Conservation (phyloP, 805 yeast species). For the Candida andamanensis region DNA sequence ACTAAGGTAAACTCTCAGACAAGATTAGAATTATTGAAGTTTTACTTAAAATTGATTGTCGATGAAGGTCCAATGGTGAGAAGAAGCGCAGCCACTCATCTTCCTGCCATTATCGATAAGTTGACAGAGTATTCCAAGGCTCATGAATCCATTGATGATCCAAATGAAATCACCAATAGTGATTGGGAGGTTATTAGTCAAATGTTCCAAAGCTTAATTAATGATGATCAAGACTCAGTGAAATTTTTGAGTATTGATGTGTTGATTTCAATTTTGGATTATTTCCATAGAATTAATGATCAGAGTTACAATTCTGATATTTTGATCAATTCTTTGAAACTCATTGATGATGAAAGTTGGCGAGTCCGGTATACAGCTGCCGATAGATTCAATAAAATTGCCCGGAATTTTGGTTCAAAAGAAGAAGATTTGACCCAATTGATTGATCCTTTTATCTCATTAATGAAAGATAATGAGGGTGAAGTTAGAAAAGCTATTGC, state of each 20-base stretch:
- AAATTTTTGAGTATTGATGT: conserved; percentile 86
- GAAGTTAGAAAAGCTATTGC: conserved; percentile 95
- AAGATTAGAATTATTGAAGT: conserved; percentile 58
- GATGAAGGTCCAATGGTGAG: conserved; percentile 99
- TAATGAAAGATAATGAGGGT: conserved; percentile 90
- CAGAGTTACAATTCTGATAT: conserved; percentile 57
- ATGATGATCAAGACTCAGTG: conserved; percentile 92
- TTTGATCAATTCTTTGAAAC: conserved; percentile 58
- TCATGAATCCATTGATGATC: too few species aligned
- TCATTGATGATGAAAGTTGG: conserved; percentile 91
- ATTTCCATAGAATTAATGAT: conserved; percentile 56
- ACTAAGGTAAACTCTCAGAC: conserved; percentile 49
- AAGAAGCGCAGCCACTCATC: conserved; percentile 83
- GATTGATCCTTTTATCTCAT: conserved; percentile 64
- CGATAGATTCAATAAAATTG: conserved; percentile 78
- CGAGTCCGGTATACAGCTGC: conserved; percentile 98
- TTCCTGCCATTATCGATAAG: conserved; percentile 68
- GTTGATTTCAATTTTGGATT: conserved; percentile 72
- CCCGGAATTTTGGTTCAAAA: conserved; percentile 55
- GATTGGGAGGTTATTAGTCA: conserved; percentile 76
- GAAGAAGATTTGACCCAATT: conserved; percentile 53
- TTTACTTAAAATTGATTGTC: conserved; percentile 65
- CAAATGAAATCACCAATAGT: conserved; percentile 43
- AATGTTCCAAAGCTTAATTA: conserved; percentile 73
- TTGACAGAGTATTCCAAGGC: conserved; percentile 35